Evolutionary conservation across 2,329 filamentous ascomycete species (phyloP).

Genomic region (Orbilia ellipsospora): DNA sequence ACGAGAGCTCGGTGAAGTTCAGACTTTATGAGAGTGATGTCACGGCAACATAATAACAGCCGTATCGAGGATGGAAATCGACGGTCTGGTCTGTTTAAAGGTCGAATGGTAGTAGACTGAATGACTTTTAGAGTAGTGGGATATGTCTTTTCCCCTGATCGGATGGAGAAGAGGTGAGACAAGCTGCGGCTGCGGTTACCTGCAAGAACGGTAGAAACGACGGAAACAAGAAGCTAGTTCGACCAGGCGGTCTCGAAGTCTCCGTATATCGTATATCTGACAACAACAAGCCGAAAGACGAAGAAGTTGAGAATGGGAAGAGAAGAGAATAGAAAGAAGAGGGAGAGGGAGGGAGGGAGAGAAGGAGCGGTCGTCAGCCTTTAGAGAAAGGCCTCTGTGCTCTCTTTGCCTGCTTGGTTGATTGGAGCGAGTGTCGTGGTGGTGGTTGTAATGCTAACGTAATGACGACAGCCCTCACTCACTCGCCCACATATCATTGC

Average conservation of each 20-base stretch:
- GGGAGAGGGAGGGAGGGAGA: not conserved
- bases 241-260: no score
- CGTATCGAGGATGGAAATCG: not conserved
- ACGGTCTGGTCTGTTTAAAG: no score
- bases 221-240: not conserved
- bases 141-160: no score
- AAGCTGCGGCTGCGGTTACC: no score
- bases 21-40: not conserved
- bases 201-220: no score
- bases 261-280: not conserved
- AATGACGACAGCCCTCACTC: conserved; percentile 12
- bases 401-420: not conserved
- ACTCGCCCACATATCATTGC: not conserved
- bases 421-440: not conserved
- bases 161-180: no score
- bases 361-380: no score
- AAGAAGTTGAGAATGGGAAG: not conserved
- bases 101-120: not conserved
- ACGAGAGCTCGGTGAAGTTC: not conserved
- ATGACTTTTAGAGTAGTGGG: not conserved
- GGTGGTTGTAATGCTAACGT: not conserved
- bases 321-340: not conserved
- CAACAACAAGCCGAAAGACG: no score
- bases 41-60: conserved; percentile 4
- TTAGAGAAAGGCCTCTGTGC: no score